A percentile compares a stretch with the other conserved stretches of the same genome.
Conservation (phyloP, 2,329 filamentous ascomycete genomes). For the Hymenoscyphus occultus region DNA sequence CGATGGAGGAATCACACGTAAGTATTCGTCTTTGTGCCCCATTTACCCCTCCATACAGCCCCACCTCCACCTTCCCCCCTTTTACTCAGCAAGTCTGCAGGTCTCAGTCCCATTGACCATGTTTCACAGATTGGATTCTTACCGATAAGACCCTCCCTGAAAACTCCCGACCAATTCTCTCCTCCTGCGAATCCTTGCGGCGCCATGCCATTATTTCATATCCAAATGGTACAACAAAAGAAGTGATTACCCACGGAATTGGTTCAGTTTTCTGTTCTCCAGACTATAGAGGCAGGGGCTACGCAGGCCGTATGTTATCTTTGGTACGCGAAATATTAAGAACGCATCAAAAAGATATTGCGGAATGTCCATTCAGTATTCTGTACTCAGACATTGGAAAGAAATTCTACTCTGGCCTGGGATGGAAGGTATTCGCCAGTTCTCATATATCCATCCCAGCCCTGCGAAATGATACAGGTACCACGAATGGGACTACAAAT, state of each 20-base stretch:
- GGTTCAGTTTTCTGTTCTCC: slow-evolving; percentile 76
- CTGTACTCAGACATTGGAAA: slow-evolving; percentile 87
- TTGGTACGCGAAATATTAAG: slow-evolving; percentile 58
- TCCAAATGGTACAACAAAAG: slow-evolving; percentile 42
- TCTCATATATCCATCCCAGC: slow-evolving; percentile 64
- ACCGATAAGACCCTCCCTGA: slow-evolving; percentile 44
- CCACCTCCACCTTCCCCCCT: background rate
- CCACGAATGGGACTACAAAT: slow-evolving; percentile 27
- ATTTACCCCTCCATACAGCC: background rate
- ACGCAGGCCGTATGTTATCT: slow-evolving; percentile 72
- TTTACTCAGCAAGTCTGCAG: background rate
- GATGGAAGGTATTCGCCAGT: slow-evolving; percentile 73
- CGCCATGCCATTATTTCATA: slow-evolving; percentile 54
- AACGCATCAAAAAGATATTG: slow-evolving; percentile 48
- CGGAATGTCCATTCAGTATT: slow-evolving; percentile 63
- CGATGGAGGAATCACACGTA: slow-evolving; percentile 50
- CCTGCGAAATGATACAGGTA: slow-evolving; percentile 32
- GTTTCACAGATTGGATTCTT: slow-evolving; percentile 54
- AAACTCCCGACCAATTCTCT: slow-evolving; percentile 52
- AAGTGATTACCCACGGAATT: slow-evolving; percentile 68
- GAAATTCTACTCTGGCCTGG: slow-evolving; percentile 71
- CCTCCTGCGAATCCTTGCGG: slow-evolving; percentile 61
- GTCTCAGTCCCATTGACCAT: background rate
- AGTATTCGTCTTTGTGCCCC: background rate
- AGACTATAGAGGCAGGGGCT: slow-evolving; percentile 66